Conservation (phyloP, 139 green algal species). For the Picochlorum costavermella region DNA sequence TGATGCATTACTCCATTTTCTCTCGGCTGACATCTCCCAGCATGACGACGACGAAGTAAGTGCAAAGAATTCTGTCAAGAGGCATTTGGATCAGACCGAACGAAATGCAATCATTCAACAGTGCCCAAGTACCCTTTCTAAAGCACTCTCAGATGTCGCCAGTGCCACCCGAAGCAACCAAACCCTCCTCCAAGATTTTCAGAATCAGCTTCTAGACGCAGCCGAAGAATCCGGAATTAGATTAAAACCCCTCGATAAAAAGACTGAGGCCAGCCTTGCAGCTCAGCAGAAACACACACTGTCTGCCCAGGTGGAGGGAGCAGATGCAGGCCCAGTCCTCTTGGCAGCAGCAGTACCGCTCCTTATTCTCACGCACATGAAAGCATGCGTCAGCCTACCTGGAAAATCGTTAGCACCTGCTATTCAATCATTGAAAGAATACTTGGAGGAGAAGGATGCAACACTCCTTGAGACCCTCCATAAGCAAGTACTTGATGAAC, state of each 20-base stretch:
- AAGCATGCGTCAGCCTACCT: constrained; percentile 37
- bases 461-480: constrained; percentile 20
- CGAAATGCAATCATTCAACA: constrained; percentile 1
- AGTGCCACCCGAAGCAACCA: constrained; percentile 1
- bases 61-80: constrained; percentile 13
- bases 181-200: constrained; percentile 11
- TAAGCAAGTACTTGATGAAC: constrained; percentile 4
- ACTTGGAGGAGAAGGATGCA: constrained; percentile 35
- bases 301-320: constrained; percentile 18
- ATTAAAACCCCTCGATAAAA: constrained; percentile 64
- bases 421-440: constrained; percentile 37
- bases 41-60: background rate
- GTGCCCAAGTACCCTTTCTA: too few relatives aligned
- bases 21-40: constrained; percentile 11
- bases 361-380: constrained; percentile 38
- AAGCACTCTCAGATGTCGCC: too few relatives aligned
- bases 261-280: constrained; percentile 46
- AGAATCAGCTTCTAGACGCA: constrained; percentile 33
- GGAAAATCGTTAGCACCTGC: constrained; percentile 40
- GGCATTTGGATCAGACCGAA: background rate
- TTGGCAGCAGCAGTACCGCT: constrained; percentile 63
- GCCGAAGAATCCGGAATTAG: constrained; percentile 51
- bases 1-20: constrained; percentile 55
- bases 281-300: constrained; percentile 25
- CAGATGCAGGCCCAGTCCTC: constrained; percentile 38